Evolutionary conservation across 2,329 filamentous ascomycete species (phyloP), one percentile per base, ranked within the genome.

Genomic region (Colletotrichum chlorophyti): DNA sequence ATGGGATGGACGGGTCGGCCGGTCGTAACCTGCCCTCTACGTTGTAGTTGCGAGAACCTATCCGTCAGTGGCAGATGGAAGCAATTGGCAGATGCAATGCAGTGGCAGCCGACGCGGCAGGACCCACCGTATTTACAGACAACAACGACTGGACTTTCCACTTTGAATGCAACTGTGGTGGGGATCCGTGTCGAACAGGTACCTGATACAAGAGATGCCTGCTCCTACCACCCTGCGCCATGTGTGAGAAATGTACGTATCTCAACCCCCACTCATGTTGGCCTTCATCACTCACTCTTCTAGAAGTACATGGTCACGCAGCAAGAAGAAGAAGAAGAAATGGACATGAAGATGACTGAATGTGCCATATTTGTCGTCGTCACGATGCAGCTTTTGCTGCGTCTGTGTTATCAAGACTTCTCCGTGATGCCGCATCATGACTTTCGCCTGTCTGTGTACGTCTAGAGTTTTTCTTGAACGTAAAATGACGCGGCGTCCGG

Each of bases 401-500:
- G 46, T 52, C 47, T 52, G 53, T 52, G 53, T 21, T 43, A 27
- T 40, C 32, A 24, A 26, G 52, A 40, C n/a, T 55, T 27, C 27
- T 43, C 26, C 26, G 11, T 35, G 35, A 29, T 31, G 53, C 31
- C 53, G 45, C 53, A 55, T 37, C 45, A 55, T 45, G 45, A n/a
- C n/a, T n/a, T n/a, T 50, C 29, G 37, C 37, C 37, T 55, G 45
- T 43, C 23, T 37, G 46, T 51, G 24, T 29, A n/a, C n/a, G n/a
- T n/a, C n/a, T 14, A n/a, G 10, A 23, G 52, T 37, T 23, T 50
- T 23, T 37, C n/a, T n/a, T n/a, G n/a, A n/a, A 23, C 21, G 45
- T 35, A 32, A 4, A n/a, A 37, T 49, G 51, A 55, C 35, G 55
- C 43, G 31, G 31, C 43, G 29, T 8, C 11, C 21, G 19, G 31